Conservation (phyloP, 805 yeast genomes). For the Ogataea sp. region DNA sequence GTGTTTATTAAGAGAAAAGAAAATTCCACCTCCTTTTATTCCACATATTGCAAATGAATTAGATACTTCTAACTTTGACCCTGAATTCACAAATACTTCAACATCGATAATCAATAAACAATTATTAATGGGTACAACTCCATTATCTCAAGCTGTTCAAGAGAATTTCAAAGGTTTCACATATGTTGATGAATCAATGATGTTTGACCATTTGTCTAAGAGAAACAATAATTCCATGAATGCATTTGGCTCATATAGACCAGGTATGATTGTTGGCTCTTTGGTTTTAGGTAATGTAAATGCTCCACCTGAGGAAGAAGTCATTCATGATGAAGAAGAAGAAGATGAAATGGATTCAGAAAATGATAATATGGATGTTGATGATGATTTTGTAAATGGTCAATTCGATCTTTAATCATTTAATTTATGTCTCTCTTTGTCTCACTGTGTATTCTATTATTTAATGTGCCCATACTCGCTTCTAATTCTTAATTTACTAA, state of each 20-base stretch:
- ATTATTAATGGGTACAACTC: slow-evolving; percentile 61
- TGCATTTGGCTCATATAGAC: slow-evolving; percentile 29
- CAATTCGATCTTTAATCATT: slow-evolving; percentile 66
- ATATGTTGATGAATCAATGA: slow-evolving; percentile 86
- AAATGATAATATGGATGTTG: slow-evolving; percentile 39
- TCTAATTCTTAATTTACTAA: no score
- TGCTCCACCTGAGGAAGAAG: slow-evolving; percentile 78
- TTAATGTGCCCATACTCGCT: no score
- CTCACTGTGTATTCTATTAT: no score
- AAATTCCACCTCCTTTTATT: slow-evolving; percentile 92
- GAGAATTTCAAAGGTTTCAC: slow-evolving; percentile 97
- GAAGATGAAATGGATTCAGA: slow-evolving; percentile 35
- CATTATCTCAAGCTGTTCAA: slow-evolving; percentile 89
- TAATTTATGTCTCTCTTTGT: no score
- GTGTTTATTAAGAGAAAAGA: slow-evolving; percentile 68
- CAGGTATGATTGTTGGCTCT: slow-evolving; percentile 46
- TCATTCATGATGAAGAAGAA: slow-evolving; percentile 60
- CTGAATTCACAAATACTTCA: slow-evolving; percentile 90
- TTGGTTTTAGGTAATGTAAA: slow-evolving; percentile 75
- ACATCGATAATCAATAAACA: slow-evolving; percentile 73
- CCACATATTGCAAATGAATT: slow-evolving; percentile 88
- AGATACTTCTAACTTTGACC: slow-evolving; percentile 95
- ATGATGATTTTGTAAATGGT: slow-evolving; percentile 82
- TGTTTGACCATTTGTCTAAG: slow-evolving; percentile 69
- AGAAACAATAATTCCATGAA: slow-evolving; percentile 26